Evolutionary conservation across 108 stramenopile genomes (phyloP), one percentile per base, ranked within the genome.

Genomic region (Conticribra weissflogii): DNA sequence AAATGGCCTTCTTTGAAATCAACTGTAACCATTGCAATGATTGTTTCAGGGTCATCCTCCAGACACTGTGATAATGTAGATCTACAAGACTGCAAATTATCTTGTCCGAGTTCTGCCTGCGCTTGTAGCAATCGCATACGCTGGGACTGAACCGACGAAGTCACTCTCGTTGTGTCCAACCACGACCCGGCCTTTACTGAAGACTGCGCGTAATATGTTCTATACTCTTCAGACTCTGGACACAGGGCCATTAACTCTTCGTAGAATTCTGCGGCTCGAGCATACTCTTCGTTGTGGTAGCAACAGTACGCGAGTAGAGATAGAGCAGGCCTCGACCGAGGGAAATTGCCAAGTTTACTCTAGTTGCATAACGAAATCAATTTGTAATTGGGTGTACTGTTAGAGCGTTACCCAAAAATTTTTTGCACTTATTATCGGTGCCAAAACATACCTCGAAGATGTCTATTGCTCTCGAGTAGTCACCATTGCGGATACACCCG

Each of bases 251-350:
- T 57, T 3, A 96, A 86, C 59, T 89, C 78, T 60, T 96, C 93
- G 55, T 96, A 96, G 52, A 86, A 81, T 41, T 76, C 70, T 15
- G 82, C 76, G 0, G 88, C 84, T 9, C 60, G 47, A 8, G 46
- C 45, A 41, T 76, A 92, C 28, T 89, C 88, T 66, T 79, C 69
- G 59, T 79, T 58, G 56, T 91, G 76, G 79, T 95, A 96, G 70
- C 83, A 91, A 76, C 92, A 95, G 65, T 88, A 94, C 21, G 86
- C 94, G 33, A 96, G 71, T 17, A 96, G 81, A 8, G 90, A 91
- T 19, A 96, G 68, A 0, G 86, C 81, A 0, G 94, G 86, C 4
- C 94, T 55, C 59, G 77, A 85, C 16, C 83, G 68, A 8, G 96
- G 93, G 32, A 91, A 87, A 50, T 83, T 76, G 53, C 86, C 85